These are phyloP conservation scores for Aureobasidium uvarum DNA, from an alignment of 2,329 filamentous ascomycete genomes.

Conservation along the genomic window DNA sequence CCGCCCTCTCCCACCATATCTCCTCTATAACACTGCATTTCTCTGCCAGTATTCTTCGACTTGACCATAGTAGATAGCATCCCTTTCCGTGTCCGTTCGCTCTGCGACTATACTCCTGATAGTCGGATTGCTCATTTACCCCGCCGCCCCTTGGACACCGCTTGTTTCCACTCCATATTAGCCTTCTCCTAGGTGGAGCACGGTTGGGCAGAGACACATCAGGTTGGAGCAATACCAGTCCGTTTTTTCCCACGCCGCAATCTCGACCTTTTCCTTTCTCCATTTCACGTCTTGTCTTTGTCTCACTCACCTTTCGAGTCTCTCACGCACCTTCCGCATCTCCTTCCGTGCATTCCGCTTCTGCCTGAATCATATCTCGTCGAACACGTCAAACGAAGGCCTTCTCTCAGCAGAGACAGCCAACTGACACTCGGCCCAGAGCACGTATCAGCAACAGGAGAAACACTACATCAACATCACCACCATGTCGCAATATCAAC, in stretches of 20 bases:
- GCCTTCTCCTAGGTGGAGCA: slow-evolving; percentile 20
- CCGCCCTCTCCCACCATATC: slow-evolving; percentile 10
- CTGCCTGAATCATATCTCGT: slow-evolving; percentile 38
- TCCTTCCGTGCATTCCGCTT: slow-evolving; percentile 26
- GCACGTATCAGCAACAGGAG: slow-evolving; percentile 43
- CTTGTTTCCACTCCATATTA: slow-evolving; percentile 25
- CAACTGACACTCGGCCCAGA: slow-evolving; percentile 36
- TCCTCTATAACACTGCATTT: neutral
- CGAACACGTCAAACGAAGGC: slow-evolving; percentile 46
- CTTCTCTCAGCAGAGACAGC: slow-evolving; percentile 17
- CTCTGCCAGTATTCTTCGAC: neutral
- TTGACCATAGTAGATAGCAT: neutral
- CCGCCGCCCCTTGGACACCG: slow-evolving; percentile 23
- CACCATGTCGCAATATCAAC: slow-evolving; percentile 55
- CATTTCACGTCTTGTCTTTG: neutral
- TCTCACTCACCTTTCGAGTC: slow-evolving; percentile 1
- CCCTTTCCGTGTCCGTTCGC: neutral
- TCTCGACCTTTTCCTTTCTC: neutral
- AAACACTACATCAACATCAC: slow-evolving; percentile 37
- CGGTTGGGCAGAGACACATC: slow-evolving; percentile 21
- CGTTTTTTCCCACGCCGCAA: slow-evolving; percentile 15
- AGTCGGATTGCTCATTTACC: slow-evolving; percentile 22
- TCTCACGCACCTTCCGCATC: slow-evolving; percentile 31
- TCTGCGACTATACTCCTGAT: neutral
- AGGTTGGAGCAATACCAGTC: slow-evolving; percentile 25